These are phyloP conservation scores for Cystobasidium onofrii DNA, from an alignment of 768 basidiomycete genomes.

Conservation along the genomic window DNA sequence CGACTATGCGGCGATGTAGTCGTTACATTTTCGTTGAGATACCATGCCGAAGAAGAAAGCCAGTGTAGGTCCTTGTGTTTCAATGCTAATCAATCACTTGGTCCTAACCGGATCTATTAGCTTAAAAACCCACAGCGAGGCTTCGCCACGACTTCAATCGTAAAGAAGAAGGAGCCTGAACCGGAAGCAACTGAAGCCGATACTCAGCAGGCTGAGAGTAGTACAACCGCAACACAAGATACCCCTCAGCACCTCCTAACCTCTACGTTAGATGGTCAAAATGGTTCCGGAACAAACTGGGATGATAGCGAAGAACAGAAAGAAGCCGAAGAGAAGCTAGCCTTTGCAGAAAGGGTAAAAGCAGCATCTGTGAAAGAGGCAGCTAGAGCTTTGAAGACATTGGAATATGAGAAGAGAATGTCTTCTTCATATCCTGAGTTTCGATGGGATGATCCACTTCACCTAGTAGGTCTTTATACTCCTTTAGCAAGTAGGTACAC, in stretches of 20 bases:
- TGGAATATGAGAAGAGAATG: slow-evolving; percentile 27
- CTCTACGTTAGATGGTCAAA: background rate
- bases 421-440: slow-evolving; percentile 5
- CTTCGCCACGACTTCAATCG: slow-evolving; percentile 22
- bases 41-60: slow-evolving; percentile 29
- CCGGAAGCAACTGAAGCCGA: background rate
- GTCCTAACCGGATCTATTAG: background rate
- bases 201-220: background rate
- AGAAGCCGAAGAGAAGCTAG: slow-evolving; percentile 6
- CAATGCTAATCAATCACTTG: background rate
- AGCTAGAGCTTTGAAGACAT: slow-evolving; percentile 4
- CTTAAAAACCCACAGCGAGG: slow-evolving; percentile 27
- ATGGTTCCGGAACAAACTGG: slow-evolving; percentile 5
- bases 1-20: background rate
- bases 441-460: slow-evolving; percentile 16
- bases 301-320: slow-evolving; percentile 16
- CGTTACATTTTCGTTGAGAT: background rate
- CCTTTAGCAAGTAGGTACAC: background rate
- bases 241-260: background rate
- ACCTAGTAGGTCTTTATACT: background rate
- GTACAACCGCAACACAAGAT: background rate
- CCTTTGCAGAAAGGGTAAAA: slow-evolving; percentile 13
- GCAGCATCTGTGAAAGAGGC: slow-evolving; percentile 16
- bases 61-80: background rate
- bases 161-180: slow-evolving; percentile 31